Evolutionary conservation across 352 stramenopile species (phyloP), one percentile per base, ranked within the genome.

Genomic region (Globisporangium paroecandrum): DNA sequence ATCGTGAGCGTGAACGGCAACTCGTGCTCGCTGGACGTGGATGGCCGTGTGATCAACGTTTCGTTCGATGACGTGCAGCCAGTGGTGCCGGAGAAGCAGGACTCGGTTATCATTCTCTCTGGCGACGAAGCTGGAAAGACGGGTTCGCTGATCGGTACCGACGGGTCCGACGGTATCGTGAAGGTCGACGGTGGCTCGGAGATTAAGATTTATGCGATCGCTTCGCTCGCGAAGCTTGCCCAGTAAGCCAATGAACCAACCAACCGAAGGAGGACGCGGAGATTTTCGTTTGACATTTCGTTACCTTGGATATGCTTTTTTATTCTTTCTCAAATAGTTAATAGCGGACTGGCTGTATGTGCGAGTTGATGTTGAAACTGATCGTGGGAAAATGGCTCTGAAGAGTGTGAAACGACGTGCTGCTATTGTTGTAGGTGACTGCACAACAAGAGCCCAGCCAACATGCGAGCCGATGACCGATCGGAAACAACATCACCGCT

Each of bases 161-260:
- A 96, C 72, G 79, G 78, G 15, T 84, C 87, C 24, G 89, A 96
- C 58, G 89, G 89, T 70, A 96, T 96, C 67, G 89, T 96, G 56
- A 96, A 96, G 80, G 85, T 96, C 20, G 89, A 96, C 59, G 85
- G 85, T 59, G 84, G 83, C 63, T 93, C 87, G 32, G 89, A 96
- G 76, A 96, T 96, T 77, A 96, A 96, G 76, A 94, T 95, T 78
- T 96, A 91, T 71, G 80, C 85, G 25, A 83, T 95, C 59, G 83
- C 83, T 36, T 86, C 81, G 66, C 73, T 96, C 63, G 89, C 87
- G 15, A 96, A 96, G 78, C 78, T 95, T 60, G 85, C 81, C 46
- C 84, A 94, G 78, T 92, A 88, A 89, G 49, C 29, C 25, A 32
- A 61, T 49, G 41, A 49, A 22, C 41, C 29, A 54, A 15, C 18